Percentiles rank a stretch among this genome's conserved stretches.
Evolutionary conservation across 1,284 basidiomycete species (phyloP).

Genomic region (Puccinia polysora): DNA sequence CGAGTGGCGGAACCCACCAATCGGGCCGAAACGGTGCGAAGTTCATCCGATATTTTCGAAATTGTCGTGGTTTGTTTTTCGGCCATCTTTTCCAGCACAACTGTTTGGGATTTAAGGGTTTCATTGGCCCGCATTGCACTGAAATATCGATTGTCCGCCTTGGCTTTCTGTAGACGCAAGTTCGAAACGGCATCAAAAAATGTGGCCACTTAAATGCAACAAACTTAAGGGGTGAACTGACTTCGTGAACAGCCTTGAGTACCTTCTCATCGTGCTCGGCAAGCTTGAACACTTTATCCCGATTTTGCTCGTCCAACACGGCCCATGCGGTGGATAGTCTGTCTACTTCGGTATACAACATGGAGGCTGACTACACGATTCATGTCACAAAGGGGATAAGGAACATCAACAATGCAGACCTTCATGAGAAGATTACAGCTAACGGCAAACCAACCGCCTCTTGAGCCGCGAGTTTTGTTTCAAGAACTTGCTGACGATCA

Average conservation of each 20-base stretch:
- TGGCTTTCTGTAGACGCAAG: conserved; percentile 64
- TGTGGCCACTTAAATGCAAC: neutral
- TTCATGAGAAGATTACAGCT: too few relatives aligned
- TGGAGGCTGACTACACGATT: conserved; percentile 63
- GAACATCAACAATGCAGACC: neutral
- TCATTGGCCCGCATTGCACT: conserved; percentile 85
- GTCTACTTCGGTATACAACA: conserved; percentile 79
- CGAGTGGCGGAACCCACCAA: conserved; percentile 57
- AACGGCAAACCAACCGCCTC: conserved; percentile 56
- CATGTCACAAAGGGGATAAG: conserved; percentile 1
- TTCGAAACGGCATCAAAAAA: neutral
- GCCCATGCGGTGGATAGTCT: conserved; percentile 82
- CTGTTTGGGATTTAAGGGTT: conserved; percentile 70
- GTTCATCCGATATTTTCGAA: conserved; percentile 66
- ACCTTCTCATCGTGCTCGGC: conserved; percentile 71
- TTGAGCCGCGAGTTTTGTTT: conserved; percentile 54
- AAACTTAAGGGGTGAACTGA: conserved; percentile 42
- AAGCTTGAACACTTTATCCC: conserved; percentile 78
- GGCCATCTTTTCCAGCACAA: conserved; percentile 62
- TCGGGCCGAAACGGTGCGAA: conserved; percentile 61
- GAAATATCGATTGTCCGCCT: conserved; percentile 92
- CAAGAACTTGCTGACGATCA: conserved; percentile 23
- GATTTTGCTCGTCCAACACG: conserved; percentile 72
- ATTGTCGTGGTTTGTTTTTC: conserved; percentile 76
- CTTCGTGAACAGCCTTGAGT: conserved; percentile 54